phyloP scores from a whole-genome alignment of 1,284 basidiomycete genomes.

The Fomitopsis betulina region DNA sequence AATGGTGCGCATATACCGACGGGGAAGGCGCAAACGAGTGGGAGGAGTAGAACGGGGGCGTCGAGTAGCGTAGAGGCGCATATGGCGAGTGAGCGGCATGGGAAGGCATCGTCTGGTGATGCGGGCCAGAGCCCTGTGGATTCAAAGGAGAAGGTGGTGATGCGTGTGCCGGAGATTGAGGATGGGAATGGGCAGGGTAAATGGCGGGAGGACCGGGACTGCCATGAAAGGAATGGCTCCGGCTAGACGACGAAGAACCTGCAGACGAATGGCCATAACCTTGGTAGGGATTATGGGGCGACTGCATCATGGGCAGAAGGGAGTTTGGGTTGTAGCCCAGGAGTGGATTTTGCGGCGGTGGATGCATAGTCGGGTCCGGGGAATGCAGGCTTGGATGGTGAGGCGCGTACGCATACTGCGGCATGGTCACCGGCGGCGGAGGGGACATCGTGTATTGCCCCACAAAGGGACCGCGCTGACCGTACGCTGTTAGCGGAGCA shows the following conservation, averaged over 20 bases:
- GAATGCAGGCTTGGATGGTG: constrained; percentile 29
- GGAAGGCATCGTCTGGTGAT: constrained; percentile 6
- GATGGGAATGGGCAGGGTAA: constrained; percentile 16
- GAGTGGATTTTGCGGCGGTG: constrained; percentile 25
- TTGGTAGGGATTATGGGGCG: constrained; percentile 19
- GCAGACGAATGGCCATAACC: constrained; percentile 30
- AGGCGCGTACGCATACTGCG: constrained; percentile 34
- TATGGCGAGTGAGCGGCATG: constrained; percentile 30
- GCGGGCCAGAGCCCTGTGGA: constrained; percentile 15
- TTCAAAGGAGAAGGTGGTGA: constrained; percentile 28
- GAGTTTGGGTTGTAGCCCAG: constrained; percentile 24
- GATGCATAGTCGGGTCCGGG: constrained; percentile 25
- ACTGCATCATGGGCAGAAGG: constrained; percentile 25
- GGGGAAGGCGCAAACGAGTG: constrained; percentile 37
- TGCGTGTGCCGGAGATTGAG: constrained; percentile 21
- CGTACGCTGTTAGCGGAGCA: constrained; percentile 22
- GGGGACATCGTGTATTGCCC: constrained; percentile 45
- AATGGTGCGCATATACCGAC: constrained; percentile 33
- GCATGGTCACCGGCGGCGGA: constrained; percentile 34
- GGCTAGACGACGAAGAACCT: constrained; percentile 23
- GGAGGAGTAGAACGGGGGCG: constrained; percentile 37
- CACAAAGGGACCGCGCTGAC: constrained; percentile 33
- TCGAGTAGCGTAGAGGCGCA: constrained; percentile 37
- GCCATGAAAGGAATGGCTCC: constrained; percentile 23
- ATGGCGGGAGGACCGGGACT: constrained; percentile 13